Base-by-base conservation (phyloP, 768 basidiomycete genomes). In the Russula brevipes region DNA sequence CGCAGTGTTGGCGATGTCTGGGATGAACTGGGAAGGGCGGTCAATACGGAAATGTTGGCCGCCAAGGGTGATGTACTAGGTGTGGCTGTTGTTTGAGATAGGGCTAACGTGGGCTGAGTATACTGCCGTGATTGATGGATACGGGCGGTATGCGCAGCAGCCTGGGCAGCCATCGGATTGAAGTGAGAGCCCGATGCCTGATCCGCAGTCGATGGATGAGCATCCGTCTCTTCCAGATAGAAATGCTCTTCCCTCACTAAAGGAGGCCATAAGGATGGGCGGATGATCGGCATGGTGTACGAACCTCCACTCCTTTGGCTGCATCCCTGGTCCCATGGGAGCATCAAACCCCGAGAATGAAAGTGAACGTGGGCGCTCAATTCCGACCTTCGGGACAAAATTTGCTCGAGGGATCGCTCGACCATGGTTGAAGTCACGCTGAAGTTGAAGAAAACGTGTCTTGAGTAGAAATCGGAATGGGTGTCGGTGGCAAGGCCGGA, bases 281-380 rank as follows among this genome's bases (percentile, higher is more conserved):
- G n/a, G n/a, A n/a, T n/a, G n/a, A n/a, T n/a, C n/a, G n/a, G n/a
- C n/a, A 59, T 45, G 11, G 0, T 7, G 30, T n/a, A 61, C 71
- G 62, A 50, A 72, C 73, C 68, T 70, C 49, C 45, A 47, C 19
- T 59, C 19, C 24, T 64, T 53, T 5, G 61, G 58, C 39, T 61
- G 63, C 45, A 61, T 44, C 11, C 57, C 63, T 14, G 79, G 76
- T 4, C 71, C 57, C 6, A 60, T 68, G 5, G 72, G 68, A 4
- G 78, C 76, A 55, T 83, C 81, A 72, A 90, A 86, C 3, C 83
- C 86, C 9, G 89, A 91, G 70, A 92, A 92, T 24, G 88, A 90
- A 54, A 88, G 73, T 5, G 90, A 91, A 5, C 82, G 74, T 12
- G 81, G 82, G 6, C 90, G 75, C 9, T 76, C 68, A 3, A 77